Evolutionary conservation across 2,329 filamentous ascomycete species (phyloP).

Genomic region (Cladosporium sp.): DNA sequence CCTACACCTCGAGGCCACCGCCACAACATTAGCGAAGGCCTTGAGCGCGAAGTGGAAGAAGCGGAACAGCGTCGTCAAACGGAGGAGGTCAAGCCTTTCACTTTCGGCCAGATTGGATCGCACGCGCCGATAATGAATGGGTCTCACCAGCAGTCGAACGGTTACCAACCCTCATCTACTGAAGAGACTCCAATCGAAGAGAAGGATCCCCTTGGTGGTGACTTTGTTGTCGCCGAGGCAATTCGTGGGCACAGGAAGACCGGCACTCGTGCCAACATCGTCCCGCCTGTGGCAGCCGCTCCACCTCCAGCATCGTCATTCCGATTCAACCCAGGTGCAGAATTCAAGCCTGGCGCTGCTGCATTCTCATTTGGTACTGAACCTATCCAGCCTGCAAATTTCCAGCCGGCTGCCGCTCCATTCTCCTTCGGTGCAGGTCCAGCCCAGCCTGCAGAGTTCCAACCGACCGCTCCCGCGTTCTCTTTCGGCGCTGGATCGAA

Average conservation of each 20-base stretch:
- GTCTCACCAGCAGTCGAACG: not conserved
- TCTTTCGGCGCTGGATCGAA: not conserved
- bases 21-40: conserved; percentile 70
- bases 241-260: conserved; percentile 51
- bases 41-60: conserved; percentile 81
- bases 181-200: conserved; percentile 12
- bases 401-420: not conserved
- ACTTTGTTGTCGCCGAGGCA: conserved; percentile 60
- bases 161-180: not conserved
- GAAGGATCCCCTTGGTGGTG: conserved; percentile 20
- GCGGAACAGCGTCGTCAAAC: conserved; percentile 66
- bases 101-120: conserved; percentile 4
- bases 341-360: conserved; percentile 29
- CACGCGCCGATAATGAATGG: not conserved
- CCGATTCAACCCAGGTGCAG: conserved; percentile 29
- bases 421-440: not conserved
- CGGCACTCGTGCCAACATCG: conserved; percentile 75
- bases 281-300: conserved; percentile 45
- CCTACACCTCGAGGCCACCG: conserved; percentile 59
- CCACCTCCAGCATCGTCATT: conserved; percentile 9
- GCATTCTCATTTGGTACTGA: not conserved
- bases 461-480: not conserved
- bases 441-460: conserved; percentile 46
- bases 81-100: conserved; percentile 19
- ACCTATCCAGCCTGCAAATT: conserved; percentile 45